Evolutionary conservation across 2,329 filamentous ascomycete species (phyloP).

Genomic region (Sarocladiaceae sp.): DNA sequence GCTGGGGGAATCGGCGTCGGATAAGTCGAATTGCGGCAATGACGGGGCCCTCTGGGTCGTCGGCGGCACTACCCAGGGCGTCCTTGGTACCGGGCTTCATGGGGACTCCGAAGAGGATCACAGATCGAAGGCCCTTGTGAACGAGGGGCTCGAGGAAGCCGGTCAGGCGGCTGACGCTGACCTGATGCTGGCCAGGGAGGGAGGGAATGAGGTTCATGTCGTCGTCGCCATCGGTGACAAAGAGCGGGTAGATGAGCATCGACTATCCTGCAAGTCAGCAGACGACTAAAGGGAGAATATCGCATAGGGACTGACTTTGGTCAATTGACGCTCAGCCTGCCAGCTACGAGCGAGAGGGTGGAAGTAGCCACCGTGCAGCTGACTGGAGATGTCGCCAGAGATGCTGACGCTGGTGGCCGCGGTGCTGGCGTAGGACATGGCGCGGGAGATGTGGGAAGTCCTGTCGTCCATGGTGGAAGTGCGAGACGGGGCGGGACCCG

Average conservation of each 20-base stretch:
- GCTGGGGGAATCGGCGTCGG: conserved; percentile 75
- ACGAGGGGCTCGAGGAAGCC: conserved; percentile 82
- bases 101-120: conserved; percentile 94
- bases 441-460: conserved; percentile 54
- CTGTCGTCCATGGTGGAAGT: conserved; percentile 55
- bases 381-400: conserved; percentile 70
- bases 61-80: conserved; percentile 81
- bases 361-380: conserved; percentile 76
- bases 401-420: conserved; percentile 64
- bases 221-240: conserved; percentile 89
- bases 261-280: conserved; percentile 51
- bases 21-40: conserved; percentile 81
- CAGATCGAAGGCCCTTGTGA: conserved; percentile 81
- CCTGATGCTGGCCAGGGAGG: conserved; percentile 81
- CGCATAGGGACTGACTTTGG: conserved; percentile 71
- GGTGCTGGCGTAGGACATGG: conserved; percentile 61
- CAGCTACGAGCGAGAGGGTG: conserved; percentile 73
- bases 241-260: conserved; percentile 97
- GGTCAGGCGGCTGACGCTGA: conserved; percentile 79
- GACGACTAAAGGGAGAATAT: not conserved
- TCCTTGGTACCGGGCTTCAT: conserved; percentile 78
- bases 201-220: conserved; percentile 88
- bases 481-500: conserved; percentile 32
- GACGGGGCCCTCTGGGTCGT: conserved; percentile 88
- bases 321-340: conserved; percentile 80